Base-by-base conservation (phyloP, 805 yeast genomes). In the Pichia membranifaciens region DNA sequence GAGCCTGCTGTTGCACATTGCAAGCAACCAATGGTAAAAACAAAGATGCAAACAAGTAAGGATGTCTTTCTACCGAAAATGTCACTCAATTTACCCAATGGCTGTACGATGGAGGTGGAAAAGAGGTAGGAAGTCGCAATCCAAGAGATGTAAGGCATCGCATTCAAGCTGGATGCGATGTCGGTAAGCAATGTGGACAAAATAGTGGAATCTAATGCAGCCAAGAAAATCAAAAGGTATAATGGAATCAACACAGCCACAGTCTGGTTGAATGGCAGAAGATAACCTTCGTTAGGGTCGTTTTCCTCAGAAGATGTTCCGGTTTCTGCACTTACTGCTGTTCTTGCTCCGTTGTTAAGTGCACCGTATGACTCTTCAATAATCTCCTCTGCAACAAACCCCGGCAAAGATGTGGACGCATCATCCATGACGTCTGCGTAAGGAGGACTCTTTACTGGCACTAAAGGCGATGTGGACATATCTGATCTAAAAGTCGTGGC, bases 101-200 rank as follows among this genome's bases (percentile, higher is more conserved):
- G 90, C 61, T 84, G 90, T 58, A 82, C 81, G 2, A 87, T 84
- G 0, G 89, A 79, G 38, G 82, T 76, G 1, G 88, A 77, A 38
- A 84, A 65, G 38, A 84, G 64, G 55, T 84, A 84, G 0, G 87
- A 75, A 0, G 87, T 80, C 2, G 87, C 89, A 21, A 84, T 80
- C 87, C 88, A 83, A 15, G 87, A 75, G 23, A 82, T 72, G 51
- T 75, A 75, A 3, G 80, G 78, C 38, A 82, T 68, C 0, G 81
- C 82, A 53, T 82, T 67, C 56, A 84, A 74, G 54, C 83, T 88
- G 1, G 86, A 79, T 1, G 88, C 86, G 47, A 84, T 82, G 25
- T 75, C 74, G 2, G 85, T 71, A 55, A 82, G 65, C 23, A 82
- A 64, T 0, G 89, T 82, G 0, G 88, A 75, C 16, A 84, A 82